Conservation (phyloP, 306 rosid genomes). For the Ochetophila trinervis region DNA sequence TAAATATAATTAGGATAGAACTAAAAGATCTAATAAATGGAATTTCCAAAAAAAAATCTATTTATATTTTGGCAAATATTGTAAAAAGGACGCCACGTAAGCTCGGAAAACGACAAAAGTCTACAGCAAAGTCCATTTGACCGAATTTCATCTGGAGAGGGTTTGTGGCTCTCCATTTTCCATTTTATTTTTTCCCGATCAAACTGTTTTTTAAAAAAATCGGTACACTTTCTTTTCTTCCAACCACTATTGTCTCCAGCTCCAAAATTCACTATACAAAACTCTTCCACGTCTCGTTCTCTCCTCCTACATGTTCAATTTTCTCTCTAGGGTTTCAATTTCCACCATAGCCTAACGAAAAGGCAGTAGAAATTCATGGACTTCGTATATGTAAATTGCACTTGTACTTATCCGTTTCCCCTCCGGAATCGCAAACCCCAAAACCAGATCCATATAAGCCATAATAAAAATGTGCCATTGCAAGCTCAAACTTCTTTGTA, state of each 20-base stretch:
- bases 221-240: slow-evolving; percentile 3
- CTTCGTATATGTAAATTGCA: slow-evolving; percentile 32
- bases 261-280: too few species aligned
- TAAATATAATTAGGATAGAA: too few species aligned
- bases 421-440: slow-evolving; percentile 9
- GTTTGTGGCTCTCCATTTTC: slow-evolving; percentile 31
- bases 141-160: not conserved
- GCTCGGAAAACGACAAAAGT: too few species aligned
- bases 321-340: slow-evolving; percentile 30
- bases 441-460: slow-evolving; percentile 8
- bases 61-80: too few species aligned
- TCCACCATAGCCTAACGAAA: not conserved
- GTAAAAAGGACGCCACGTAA: too few species aligned
- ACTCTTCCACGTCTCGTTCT: not conserved
- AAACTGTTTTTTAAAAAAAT: slow-evolving; percentile 6
- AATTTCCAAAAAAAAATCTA: too few species aligned
- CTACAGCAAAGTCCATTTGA: too few species aligned
- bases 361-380: slow-evolving; percentile 41
- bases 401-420: slow-evolving; percentile 24
- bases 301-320: slow-evolving; percentile 4
- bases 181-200: not conserved
- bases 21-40: too few species aligned
- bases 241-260: not conserved
- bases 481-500: slow-evolving; percentile 3
- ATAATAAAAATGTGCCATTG: not conserved